These are phyloP conservation scores for Trichoderma breve DNA, from an alignment of 2,329 filamentous ascomycete species.

Conservation along the genomic window DNA sequence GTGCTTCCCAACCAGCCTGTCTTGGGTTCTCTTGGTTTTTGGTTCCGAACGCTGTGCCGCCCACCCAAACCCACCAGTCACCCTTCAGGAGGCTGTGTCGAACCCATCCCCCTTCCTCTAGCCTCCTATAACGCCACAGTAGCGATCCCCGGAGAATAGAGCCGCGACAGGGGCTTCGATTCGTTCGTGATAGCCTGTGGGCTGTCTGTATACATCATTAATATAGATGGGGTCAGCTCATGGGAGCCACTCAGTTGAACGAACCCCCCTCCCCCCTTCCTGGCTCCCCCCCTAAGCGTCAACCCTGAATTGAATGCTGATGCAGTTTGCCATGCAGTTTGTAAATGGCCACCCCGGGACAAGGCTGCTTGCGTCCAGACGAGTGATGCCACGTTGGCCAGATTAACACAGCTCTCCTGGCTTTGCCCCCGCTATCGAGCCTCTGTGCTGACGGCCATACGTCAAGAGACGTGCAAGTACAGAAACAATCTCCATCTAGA, in stretches of 20 bases:
- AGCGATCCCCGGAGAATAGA: conserved; percentile 11
- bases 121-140: not conserved
- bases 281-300: not conserved
- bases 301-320: conserved; percentile 9
- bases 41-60: not conserved
- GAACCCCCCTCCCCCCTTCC: not conserved
- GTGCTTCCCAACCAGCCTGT: conserved; percentile 9
- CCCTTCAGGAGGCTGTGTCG: not conserved
- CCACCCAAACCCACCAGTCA: not conserved
- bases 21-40: not conserved
- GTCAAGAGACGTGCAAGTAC: not conserved
- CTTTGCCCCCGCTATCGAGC: conserved; percentile 17
- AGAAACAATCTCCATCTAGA: conserved; percentile 1
- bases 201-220: conserved; percentile 7
- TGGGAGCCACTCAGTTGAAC: not conserved
- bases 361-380: conserved; percentile 16
- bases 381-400: conserved; percentile 21
- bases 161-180: conserved; percentile 6
- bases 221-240: not conserved
- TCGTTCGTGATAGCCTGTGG: not conserved
- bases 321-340: conserved; percentile 22
- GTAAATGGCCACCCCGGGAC: conserved; percentile 5
- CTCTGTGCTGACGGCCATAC: conserved; percentile 7
- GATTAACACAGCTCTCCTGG: conserved; percentile 16
- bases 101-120: not conserved